Conservation (phyloP, 2,329 filamentous ascomycete genomes). For the Xylariaceae sp. region DNA sequence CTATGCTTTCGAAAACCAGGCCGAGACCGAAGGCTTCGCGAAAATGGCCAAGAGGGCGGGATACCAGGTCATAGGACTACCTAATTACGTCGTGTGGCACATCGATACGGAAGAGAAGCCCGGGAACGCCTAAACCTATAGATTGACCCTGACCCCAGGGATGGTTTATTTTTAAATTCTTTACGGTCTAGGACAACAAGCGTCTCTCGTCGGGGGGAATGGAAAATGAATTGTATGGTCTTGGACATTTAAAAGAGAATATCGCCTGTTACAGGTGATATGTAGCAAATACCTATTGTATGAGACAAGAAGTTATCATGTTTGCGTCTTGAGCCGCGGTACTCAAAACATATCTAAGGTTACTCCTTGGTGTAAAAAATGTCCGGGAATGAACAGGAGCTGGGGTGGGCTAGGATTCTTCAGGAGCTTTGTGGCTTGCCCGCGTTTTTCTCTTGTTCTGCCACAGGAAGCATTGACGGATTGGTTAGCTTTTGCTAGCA, state of each 20-base stretch:
- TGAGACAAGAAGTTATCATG: conserved; percentile 28
- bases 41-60: conserved; percentile 98
- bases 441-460: no score
- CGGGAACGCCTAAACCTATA: conserved; percentile 71
- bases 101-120: conserved; percentile 94
- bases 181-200: background rate
- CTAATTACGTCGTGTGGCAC: conserved; percentile 98
- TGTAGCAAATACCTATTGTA: no score
- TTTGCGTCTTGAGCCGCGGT: no score
- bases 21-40: conserved; percentile 96
- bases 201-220: conserved; percentile 14
- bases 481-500: conserved; percentile 7
- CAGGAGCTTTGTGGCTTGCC: no score
- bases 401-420: no score
- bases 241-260: no score
- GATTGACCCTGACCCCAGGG: no score
- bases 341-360: no score
- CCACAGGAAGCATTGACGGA: conserved; percentile 6
- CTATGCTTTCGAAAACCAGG: conserved; percentile 97
- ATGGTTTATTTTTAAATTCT: conserved; percentile 9
- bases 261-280: no score
- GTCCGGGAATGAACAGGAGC: no score
- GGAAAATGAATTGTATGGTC: no score
- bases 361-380: no score
- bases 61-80: conserved; percentile 84